phyloP scores from a whole-genome alignment of 768 basidiomycete species.

The Imleria badia region DNA sequence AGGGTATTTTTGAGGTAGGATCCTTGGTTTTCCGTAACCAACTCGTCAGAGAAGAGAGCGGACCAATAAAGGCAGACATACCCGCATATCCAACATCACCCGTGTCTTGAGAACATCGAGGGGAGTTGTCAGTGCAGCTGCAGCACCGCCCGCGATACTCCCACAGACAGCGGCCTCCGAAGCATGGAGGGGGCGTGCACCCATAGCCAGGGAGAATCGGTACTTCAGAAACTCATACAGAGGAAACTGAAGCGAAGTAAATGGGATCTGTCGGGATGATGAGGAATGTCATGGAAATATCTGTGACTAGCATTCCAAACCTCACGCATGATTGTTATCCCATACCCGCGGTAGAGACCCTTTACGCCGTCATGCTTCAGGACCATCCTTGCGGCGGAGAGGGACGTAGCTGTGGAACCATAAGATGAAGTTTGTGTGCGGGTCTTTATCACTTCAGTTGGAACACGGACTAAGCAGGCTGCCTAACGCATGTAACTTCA shows the following conservation, averaged over 20 bases:
- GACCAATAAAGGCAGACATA: constrained; percentile 34
- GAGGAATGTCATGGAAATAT: neutral
- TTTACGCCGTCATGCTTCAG: constrained; percentile 59
- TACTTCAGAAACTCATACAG: constrained; percentile 87
- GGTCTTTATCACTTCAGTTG: constrained; percentile 95
- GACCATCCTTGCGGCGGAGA: constrained; percentile 56
- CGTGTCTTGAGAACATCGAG: constrained; percentile 96
- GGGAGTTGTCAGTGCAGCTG: constrained; percentile 90
- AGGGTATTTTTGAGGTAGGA: constrained; percentile 49
- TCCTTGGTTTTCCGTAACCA: constrained; percentile 38
- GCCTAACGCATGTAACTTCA: constrained; percentile 43
- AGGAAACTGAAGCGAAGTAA: constrained; percentile 95
- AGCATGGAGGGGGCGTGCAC: constrained; percentile 58
- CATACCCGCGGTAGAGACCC: constrained; percentile 90
- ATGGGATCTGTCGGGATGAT: constrained; percentile 70
- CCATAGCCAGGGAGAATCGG: constrained; percentile 53
- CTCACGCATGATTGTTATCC: constrained; percentile 72
- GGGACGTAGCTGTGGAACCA: constrained; percentile 57
- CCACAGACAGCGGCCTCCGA: constrained; percentile 88
- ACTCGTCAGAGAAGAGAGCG: neutral
- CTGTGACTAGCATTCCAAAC: constrained; percentile 28
- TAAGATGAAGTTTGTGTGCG: constrained; percentile 86
- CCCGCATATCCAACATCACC: constrained; percentile 91
- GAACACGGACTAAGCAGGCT: constrained; percentile 91
- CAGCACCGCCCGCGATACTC: constrained; percentile 85